Evolutionary conservation across 805 yeast genomes (phyloP).

Genomic region (Pichia scutulata): DNA sequence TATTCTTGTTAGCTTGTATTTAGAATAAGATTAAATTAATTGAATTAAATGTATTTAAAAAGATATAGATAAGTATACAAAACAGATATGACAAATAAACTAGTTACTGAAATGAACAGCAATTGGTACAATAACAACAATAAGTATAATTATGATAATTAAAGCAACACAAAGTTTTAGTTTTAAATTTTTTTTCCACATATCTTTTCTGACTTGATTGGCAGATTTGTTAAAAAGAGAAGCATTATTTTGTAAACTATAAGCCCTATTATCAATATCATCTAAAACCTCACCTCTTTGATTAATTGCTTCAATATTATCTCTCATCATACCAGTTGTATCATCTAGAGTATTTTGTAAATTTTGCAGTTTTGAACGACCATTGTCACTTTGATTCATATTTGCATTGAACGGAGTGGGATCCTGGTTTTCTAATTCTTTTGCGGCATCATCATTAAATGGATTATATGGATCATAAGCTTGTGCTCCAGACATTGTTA

Average conservation of each 20-base stretch:
- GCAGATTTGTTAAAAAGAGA: constrained; percentile 96
- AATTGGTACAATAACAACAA: constrained; percentile 86
- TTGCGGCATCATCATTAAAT: constrained; percentile 25
- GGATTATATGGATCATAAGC: constrained; percentile 31
- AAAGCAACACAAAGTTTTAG: constrained; percentile 88
- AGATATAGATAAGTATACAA: background rate
- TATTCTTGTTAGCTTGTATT: background rate
- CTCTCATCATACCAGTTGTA: constrained; percentile 96
- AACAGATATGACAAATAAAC: background rate
- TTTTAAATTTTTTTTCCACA: constrained; percentile 99
- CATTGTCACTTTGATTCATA: constrained; percentile 1
- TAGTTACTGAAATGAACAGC: constrained; percentile 67
- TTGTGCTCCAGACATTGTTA: constrained; percentile 26
- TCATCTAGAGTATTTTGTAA: constrained; percentile 38
- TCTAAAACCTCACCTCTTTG: constrained; percentile 93
- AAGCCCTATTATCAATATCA: constrained; percentile 87
- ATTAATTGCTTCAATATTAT: constrained; percentile 90
- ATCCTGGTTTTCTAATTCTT: constrained; percentile 18
- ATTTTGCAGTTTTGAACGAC: constrained; percentile 22
- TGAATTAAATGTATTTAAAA: background rate
- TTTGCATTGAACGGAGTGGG: constrained; percentile 5
- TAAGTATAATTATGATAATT: constrained; percentile 67
- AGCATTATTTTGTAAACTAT: constrained; percentile 84
- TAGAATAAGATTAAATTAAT: background rate
- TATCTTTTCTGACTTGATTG: constrained; percentile 92